These are phyloP conservation scores for Silene coronaria DNA, from an alignment of 179 eudicot genomes.

Conservation along the genomic window DNA sequence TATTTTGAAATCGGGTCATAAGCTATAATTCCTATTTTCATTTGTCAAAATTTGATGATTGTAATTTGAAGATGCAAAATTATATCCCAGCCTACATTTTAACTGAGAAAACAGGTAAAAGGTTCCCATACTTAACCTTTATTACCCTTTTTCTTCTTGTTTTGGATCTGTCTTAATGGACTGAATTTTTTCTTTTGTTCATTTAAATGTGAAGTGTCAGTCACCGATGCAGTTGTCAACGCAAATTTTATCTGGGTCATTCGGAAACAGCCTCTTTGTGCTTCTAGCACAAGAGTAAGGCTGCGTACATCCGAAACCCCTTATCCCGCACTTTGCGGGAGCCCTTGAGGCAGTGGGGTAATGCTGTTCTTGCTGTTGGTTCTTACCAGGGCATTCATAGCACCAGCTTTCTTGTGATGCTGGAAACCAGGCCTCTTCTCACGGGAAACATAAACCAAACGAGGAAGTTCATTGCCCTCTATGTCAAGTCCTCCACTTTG, in stretches of 20 bases:
- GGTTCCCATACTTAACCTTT: not conserved
- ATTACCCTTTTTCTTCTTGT: not conserved
- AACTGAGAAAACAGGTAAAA: not conserved
- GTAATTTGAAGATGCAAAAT: not conserved
- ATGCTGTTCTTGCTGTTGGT: constrained; percentile 4
- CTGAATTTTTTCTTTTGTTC: not conserved
- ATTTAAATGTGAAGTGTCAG: too few species aligned
- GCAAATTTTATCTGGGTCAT: too few species aligned
- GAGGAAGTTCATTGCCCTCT: constrained; percentile 92
- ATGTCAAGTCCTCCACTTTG: constrained; percentile 83
- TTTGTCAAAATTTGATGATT: constrained; percentile 1
- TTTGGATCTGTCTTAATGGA: not conserved
- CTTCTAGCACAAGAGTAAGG: too few species aligned
- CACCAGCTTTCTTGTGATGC: constrained; percentile 97
- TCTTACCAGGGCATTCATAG: constrained; percentile 92
- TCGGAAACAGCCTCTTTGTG: too few species aligned
- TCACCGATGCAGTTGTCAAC: too few species aligned
- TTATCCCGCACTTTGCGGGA: too few species aligned
- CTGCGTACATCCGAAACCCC: too few species aligned
- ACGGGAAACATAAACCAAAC: constrained; percentile 90
- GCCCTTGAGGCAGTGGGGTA: too few species aligned
- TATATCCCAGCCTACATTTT: not conserved
- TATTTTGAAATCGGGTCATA: not conserved
- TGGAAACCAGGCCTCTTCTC: constrained; percentile 93
- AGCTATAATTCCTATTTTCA: not conserved